Evolutionary conservation across 352 stramenopile species (phyloP), one percentile per base, ranked within the genome.

Genomic region (Globisporangium polare): DNA sequence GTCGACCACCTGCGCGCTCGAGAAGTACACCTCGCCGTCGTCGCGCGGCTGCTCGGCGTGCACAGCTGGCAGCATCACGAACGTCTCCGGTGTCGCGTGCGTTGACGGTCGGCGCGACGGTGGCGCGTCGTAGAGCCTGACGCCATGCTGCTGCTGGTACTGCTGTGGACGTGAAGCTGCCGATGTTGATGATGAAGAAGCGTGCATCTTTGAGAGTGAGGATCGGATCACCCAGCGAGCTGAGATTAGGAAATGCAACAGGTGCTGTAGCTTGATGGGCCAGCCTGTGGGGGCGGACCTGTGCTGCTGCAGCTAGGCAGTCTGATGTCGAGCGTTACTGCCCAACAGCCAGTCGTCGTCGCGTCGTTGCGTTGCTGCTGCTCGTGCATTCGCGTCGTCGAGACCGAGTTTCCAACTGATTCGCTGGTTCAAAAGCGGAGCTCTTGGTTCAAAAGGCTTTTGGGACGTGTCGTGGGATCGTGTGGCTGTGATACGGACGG

Each of bases 1-100:
- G 47, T 63, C 58, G 33, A 63, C 58, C 5, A 63, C 58, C 24
- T 54, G 35, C 18, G 49, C 58, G 46, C 58, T 56, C 47, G 58
- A 51, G 26, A 63, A 63, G 45, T 52, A 52, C 33, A 63, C 58
- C 24, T 63, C 46, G 13, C 31, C 45, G 20, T 61, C 27, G 27
- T 33, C 49, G 26, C 27, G 29, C 17, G 49, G 49, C 27, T 41
- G 49, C 27, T 54, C 49, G 49, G 49, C 24, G 29, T 49, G 35
- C 22, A 47, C 43, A 15, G n/a, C 18, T 7, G 20, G 56, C 22
- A 31, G 22, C 17, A 6, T 35, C 31, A 45, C 15, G 15, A 24
- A 17, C 29, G 58, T 41, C 26, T 42, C 35, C 17, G 37, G 18
- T 5, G 45, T 55, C 15, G 31, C 7, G 39, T 45, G 39, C 4